Base-by-base conservation (phyloP, 768 basidiomycete genomes). In the Sarcodon aspratus region DNA sequence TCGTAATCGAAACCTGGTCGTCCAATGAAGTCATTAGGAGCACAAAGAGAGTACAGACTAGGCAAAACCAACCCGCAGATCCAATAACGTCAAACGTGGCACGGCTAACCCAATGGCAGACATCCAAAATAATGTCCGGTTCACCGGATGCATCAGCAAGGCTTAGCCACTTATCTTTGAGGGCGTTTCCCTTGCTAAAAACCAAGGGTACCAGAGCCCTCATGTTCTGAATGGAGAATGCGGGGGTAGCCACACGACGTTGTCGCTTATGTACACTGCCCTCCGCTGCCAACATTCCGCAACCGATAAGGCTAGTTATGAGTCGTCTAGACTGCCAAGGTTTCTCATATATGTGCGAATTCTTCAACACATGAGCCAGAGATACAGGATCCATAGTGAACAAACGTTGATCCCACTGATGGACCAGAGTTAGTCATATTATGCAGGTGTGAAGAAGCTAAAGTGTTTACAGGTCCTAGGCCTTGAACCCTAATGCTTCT, bases 51-150 rank as follows among this genome's bases (percentile, higher is more conserved):
- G 37, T 18, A 42, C 40, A 38, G 37, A 36, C 18, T 36, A 21
- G 7, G 6, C 17, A 17, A 18, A 7, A 59, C 69, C 43, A 48
- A 87, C 86, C 87, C 37, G 91, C 87, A n/a, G 88, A 62, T 1
- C 91, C 93, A 55, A 96, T 91, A 40, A 94, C 82, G 61, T 95
- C 93, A 57, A 96, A 86, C 0, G 91, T 91, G 8, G 82, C 81
- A 38, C 89, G 74, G 53, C 81, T 85, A 33, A 93, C 64, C 84
- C 85, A 94, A 54, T 76, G 79, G 58, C 78, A 81, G 7, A 93
- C 77, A 57, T 96, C 88, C 21, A 96, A 59, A 57, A 57, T 72
- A 51, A 60, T 57, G 7, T 57, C 69, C 7, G 58, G 50, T 43
- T 60, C 59, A 45, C 56, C 52, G 52, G 66, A 54, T 56, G 65